Conservation (phyloP, 345 rosid genomes). For the Diplotaxis tenuifolia region DNA sequence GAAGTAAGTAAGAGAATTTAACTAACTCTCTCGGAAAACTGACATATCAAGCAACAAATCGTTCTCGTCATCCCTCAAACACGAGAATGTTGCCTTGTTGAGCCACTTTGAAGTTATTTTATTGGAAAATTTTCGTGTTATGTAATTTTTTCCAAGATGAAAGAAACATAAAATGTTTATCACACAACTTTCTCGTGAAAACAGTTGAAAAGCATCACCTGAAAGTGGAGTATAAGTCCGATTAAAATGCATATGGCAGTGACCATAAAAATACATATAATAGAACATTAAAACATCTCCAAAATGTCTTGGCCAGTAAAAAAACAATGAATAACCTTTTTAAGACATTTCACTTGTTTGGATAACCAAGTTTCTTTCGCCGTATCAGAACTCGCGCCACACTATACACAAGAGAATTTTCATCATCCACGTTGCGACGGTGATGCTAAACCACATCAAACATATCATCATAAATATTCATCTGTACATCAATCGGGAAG, state of each 20-base stretch:
- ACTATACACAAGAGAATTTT: not conserved
- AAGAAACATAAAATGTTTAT: not conserved
- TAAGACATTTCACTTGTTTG: not conserved
- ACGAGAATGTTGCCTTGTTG: slow-evolving; percentile 22
- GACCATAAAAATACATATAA: too few relatives aligned
- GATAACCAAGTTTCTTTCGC: not conserved
- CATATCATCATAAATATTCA: not conserved
- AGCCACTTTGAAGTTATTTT: slow-evolving; percentile 1
- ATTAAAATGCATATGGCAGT: not conserved
- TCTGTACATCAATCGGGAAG: not conserved
- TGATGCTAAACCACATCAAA: not conserved
- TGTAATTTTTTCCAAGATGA: not conserved
- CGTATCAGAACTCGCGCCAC: not conserved
- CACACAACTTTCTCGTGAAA: slow-evolving; percentile 31
- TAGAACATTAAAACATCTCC: too few relatives aligned
- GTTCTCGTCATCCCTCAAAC: slow-evolving; percentile 29
- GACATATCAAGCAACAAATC: slow-evolving; percentile 16
- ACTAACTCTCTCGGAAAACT: not conserved
- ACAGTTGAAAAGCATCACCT: slow-evolving; percentile 28
- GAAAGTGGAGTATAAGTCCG: slow-evolving; percentile 1
- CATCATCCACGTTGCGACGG: not conserved
- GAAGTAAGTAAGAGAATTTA: not conserved
- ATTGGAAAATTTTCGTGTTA: not conserved
- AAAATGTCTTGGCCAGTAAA: too few relatives aligned
- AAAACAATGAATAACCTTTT: too few relatives aligned